Percentiles rank a stretch among this genome's conserved stretches.
Evolutionary conservation across 495 filamentous ascomycete genomes (phyloP).

Genomic region (Immersiella caudata): DNA sequence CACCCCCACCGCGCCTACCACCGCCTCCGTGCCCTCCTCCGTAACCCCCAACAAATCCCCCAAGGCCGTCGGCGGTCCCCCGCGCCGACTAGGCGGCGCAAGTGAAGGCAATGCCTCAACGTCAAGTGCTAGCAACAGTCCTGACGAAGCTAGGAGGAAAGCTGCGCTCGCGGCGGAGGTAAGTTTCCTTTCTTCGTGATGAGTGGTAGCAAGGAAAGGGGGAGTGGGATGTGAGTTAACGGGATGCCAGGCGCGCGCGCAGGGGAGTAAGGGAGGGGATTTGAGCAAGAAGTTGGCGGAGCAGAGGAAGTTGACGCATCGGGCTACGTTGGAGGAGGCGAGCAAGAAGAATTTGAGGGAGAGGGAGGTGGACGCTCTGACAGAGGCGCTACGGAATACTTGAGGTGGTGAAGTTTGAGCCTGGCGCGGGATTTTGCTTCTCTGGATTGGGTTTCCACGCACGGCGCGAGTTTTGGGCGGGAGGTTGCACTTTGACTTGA

Average conservation of each 20-base stretch:
- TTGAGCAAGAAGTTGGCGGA: constrained; percentile 63
- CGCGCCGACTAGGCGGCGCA: constrained; percentile 55
- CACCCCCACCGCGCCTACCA: constrained; percentile 43
- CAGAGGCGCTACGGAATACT: constrained; percentile 54
- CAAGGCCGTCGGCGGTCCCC: constrained; percentile 52
- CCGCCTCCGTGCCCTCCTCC: constrained; percentile 40
- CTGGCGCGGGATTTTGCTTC: background rate
- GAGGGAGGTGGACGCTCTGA: constrained; percentile 60
- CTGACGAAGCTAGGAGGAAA: constrained; percentile 57
- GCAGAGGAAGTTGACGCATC: constrained; percentile 66
- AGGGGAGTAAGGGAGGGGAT: constrained; percentile 55
- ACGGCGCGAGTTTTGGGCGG: background rate
- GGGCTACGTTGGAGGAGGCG: constrained; percentile 59
- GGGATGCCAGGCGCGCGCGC: constrained; percentile 47
- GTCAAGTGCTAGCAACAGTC: background rate
- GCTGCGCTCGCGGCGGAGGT: constrained; percentile 74
- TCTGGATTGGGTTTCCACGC: background rate
- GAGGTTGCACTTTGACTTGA: background rate
- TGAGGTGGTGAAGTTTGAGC: background rate
- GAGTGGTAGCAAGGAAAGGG: background rate
- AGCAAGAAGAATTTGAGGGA: constrained; percentile 59
- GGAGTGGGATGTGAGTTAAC: background rate
- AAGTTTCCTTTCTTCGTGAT: constrained; percentile 35
- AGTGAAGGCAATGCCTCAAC: constrained; percentile 23
- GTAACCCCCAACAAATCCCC: constrained; percentile 5